Evolutionary conservation across 257 asterid genomes (phyloP).

Genomic region (Nicotiana knightiana): DNA sequence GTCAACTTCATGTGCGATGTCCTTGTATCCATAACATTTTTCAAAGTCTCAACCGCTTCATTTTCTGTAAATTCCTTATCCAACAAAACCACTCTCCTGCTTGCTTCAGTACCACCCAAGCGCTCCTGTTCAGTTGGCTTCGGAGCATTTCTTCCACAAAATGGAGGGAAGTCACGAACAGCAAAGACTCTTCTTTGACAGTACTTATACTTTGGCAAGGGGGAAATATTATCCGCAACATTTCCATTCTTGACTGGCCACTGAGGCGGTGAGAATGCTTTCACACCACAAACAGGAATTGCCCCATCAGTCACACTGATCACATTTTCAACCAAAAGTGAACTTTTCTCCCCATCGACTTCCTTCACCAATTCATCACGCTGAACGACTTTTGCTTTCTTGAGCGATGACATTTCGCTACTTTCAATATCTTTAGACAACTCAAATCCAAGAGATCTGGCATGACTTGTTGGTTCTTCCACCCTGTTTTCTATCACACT

Average conservation of each 20-base stretch:
- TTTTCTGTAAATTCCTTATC: conserved; percentile 15
- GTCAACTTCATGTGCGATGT: not conserved
- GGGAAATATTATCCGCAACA: conserved; percentile 18
- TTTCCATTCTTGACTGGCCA: not conserved
- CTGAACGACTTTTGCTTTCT: not conserved
- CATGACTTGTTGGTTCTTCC: conserved; percentile 20
- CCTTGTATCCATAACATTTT: conserved; percentile 22
- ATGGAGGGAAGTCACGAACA: conserved; percentile 70
- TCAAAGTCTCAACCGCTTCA: conserved; percentile 12
- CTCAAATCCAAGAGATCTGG: conserved; percentile 22
- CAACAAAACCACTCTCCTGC: not conserved
- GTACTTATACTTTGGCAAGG: conserved; percentile 44
- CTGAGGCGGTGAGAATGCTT: conserved; percentile 1
- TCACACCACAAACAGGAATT: conserved; percentile 6
- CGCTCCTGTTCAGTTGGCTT: conserved; percentile 25
- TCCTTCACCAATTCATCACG: conserved; percentile 18
- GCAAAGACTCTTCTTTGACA: conserved; percentile 63
- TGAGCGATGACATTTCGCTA: not conserved
- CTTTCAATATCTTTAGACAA: not conserved
- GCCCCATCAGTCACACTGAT: not conserved
- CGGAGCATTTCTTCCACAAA: conserved; percentile 43
- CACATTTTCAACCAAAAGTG: conserved; percentile 10
- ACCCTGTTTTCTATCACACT: conserved; percentile 17
- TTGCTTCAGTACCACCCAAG: conserved; percentile 7
- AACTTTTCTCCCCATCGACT: conserved; percentile 14